A percentile compares a stretch with the other conserved stretches of the same genome.
These are phyloP conservation scores for Candida loeiensis DNA, from an alignment of 805 yeast genomes.

Conservation along the genomic window DNA sequence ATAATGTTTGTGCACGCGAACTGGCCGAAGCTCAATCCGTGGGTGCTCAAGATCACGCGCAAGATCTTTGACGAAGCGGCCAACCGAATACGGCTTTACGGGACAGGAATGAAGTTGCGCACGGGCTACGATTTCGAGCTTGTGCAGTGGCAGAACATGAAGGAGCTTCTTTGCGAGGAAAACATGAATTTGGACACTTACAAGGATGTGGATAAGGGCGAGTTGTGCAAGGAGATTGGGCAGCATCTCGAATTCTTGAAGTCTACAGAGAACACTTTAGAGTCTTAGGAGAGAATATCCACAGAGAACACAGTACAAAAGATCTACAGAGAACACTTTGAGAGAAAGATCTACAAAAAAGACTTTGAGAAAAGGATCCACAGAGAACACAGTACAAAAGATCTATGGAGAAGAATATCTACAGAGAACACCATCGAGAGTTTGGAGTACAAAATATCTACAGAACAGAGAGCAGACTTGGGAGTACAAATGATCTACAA, in stretches of 20 bases:
- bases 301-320: background rate
- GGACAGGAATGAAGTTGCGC: constrained; percentile 49
- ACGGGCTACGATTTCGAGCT: constrained; percentile 57
- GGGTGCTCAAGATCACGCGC: constrained; percentile 43
- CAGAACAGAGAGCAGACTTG: too few species aligned
- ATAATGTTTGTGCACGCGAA: constrained; percentile 62
- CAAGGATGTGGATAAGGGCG: constrained; percentile 35
- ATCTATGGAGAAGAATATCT: too few species aligned
- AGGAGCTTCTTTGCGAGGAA: constrained; percentile 49
- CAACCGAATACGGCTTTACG: constrained; percentile 54
- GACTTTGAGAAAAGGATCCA: too few species aligned
- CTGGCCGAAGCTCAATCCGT: constrained; percentile 64
- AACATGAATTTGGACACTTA: constrained; percentile 44
- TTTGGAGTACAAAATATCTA: too few species aligned
- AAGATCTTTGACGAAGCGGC: constrained; percentile 41
- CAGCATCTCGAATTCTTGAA: constrained; percentile 44
- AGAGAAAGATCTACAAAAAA: too few species aligned
- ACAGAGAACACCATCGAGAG: too few species aligned
- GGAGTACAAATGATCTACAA: too few species aligned
- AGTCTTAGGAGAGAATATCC: constrained; percentile 16
- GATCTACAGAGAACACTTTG: background rate
- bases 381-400: too few species aligned
- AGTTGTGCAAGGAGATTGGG: constrained; percentile 48
- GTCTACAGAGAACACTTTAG: constrained; percentile 34
- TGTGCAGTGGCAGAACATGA: constrained; percentile 58